Conservation (phyloP, 192 early-diverging fungal species). For the Coemansia sp. region DNA sequence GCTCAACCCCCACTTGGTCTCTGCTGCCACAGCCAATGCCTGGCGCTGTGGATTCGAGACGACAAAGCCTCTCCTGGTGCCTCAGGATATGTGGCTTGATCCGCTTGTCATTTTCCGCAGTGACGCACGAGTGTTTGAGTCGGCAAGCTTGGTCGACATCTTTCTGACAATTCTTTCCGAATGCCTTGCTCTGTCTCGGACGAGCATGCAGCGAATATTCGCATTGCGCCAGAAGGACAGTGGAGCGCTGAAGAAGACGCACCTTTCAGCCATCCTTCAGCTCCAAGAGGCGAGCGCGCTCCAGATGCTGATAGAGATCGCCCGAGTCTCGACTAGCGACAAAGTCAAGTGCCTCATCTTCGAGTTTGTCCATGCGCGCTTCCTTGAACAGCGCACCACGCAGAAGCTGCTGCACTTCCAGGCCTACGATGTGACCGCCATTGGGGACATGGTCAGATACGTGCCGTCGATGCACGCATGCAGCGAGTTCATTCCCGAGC, state of each 20-base stretch:
- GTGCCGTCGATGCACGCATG: constrained; percentile 67
- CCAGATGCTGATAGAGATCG: constrained; percentile 57
- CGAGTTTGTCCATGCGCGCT: constrained; percentile 60
- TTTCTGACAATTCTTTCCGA: constrained; percentile 40
- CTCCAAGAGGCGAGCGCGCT: constrained; percentile 59
- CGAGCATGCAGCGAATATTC: constrained; percentile 46
- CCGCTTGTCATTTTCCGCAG: constrained; percentile 59
- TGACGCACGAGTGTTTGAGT: constrained; percentile 58
- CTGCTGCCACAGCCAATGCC: constrained; percentile 29
- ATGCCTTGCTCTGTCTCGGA: constrained; percentile 51
- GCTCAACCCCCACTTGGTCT: constrained; percentile 37
- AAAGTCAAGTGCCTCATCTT: constrained; percentile 44
- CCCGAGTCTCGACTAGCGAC: constrained; percentile 5
- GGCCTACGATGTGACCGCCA: constrained; percentile 56
- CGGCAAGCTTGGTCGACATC: constrained; percentile 34
- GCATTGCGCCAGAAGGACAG: constrained; percentile 26
- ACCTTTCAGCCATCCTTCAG: constrained; percentile 54
- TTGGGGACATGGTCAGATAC: constrained; percentile 57
- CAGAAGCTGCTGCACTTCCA: constrained; percentile 63
- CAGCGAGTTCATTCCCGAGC: constrained; percentile 59
- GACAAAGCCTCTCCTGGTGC: constrained; percentile 28
- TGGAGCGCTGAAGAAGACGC: constrained; percentile 25
- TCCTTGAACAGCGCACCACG: constrained; percentile 58
- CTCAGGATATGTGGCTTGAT: constrained; percentile 57
- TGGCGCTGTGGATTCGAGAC: constrained; percentile 29